Evolutionary conservation across 208 protist species (phyloP).

Genomic region (Leishmania martiniquensis): DNA sequence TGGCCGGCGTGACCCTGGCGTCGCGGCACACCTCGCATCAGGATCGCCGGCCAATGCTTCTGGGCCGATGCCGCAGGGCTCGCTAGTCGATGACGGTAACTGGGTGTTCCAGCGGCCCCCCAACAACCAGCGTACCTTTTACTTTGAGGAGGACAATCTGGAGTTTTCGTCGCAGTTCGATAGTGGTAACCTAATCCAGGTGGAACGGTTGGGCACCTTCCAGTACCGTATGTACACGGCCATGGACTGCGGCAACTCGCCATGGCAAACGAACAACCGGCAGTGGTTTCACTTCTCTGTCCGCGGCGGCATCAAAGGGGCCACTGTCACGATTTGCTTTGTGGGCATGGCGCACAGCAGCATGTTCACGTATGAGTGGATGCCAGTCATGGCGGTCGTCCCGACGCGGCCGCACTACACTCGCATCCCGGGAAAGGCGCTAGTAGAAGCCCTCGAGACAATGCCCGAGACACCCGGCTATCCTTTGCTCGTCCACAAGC

Average conservation of each 20-base stretch:
- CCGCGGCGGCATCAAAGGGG: slow-evolving; percentile 65
- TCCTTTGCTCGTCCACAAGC: slow-evolving; percentile 63
- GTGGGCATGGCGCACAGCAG: slow-evolving; percentile 85
- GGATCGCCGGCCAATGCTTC: not conserved
- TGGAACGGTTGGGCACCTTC: slow-evolving; percentile 71
- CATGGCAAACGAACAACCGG: slow-evolving; percentile 85
- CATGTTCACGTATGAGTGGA: slow-evolving; percentile 90
- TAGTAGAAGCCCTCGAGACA: slow-evolving; percentile 53
- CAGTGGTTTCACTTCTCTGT: slow-evolving; percentile 95
- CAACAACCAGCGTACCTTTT: slow-evolving; percentile 89
- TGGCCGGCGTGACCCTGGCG: not conserved
- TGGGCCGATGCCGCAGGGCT: not conserved
- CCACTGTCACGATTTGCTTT: slow-evolving; percentile 63
- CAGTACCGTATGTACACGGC: slow-evolving; percentile 80
- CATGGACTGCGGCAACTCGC: slow-evolving; percentile 86
- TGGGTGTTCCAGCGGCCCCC: slow-evolving; percentile 77
- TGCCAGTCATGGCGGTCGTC: slow-evolving; percentile 71
- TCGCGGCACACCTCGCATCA: not conserved
- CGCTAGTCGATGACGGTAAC: slow-evolving; percentile 43
- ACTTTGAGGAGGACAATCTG: slow-evolving; percentile 84
- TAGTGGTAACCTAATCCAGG: slow-evolving; percentile 90
- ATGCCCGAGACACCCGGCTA: slow-evolving; percentile 86
- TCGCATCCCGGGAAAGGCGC: slow-evolving; percentile 65
- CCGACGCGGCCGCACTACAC: slow-evolving; percentile 66
- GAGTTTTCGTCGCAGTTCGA: slow-evolving; percentile 92